These are phyloP conservation scores for Peronospora tabacina DNA, from an alignment of 352 stramenopile genomes.

Conservation along the genomic window DNA sequence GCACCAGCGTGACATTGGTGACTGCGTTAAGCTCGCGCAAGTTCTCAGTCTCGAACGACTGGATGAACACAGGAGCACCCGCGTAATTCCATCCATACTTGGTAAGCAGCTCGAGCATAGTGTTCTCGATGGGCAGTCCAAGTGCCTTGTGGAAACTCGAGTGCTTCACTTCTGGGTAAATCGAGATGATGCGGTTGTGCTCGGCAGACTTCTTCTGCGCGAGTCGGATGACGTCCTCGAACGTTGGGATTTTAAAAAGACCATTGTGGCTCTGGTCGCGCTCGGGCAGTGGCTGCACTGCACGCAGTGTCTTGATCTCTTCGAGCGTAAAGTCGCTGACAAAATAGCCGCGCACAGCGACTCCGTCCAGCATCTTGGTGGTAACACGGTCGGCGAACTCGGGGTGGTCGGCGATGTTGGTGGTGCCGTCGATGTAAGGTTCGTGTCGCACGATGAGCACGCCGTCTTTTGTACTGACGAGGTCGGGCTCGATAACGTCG, in stretches of 20 bases:
- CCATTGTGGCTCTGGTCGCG: conserved; percentile 77
- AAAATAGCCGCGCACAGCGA: conserved; percentile 67
- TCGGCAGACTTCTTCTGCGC: conserved; percentile 56
- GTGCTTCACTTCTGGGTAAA: conserved; percentile 88
- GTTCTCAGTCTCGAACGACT: conserved; percentile 75
- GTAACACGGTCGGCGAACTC: conserved; percentile 64
- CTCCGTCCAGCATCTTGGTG: conserved; percentile 51
- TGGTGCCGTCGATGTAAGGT: conserved; percentile 85
- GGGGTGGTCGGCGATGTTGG: conserved; percentile 69
- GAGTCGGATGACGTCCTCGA: conserved; percentile 84
- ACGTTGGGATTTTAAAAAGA: conserved; percentile 83
- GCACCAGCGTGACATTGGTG: conserved; percentile 68
- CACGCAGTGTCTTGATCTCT: conserved; percentile 84
- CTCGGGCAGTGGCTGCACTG: conserved; percentile 71
- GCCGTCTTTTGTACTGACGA: conserved; percentile 82
- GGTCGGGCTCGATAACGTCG: conserved; percentile 89
- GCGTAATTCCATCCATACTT: conserved; percentile 60
- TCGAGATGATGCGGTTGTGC: conserved; percentile 54
- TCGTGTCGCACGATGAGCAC: conserved; percentile 83
- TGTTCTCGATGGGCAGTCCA: conserved; percentile 66
- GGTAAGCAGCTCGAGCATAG: conserved; percentile 62
- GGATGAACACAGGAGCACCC: conserved; percentile 56
- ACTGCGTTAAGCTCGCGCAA: conserved; percentile 54
- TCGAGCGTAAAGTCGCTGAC: conserved; percentile 88
- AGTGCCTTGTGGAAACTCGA: conserved; percentile 65